Base-by-base conservation (phyloP, 257 asterid genomes). In the Mitragyna speciosa region DNA sequence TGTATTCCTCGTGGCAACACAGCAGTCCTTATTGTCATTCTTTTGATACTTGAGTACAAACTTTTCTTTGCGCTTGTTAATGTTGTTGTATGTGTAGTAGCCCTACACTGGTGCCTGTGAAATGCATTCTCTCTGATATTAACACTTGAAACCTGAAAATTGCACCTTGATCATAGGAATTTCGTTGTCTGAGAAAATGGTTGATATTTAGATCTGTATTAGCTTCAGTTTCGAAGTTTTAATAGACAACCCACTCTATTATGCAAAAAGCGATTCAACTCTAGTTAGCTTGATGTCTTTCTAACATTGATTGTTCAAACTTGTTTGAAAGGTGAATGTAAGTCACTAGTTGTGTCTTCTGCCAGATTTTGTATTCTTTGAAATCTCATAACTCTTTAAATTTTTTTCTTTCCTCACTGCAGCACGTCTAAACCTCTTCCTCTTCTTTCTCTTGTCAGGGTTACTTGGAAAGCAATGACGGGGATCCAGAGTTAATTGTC, bases 401-500 rank as follows among this genome's bases (percentile, higher is more conserved):
- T 82, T 69, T 78, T 58, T 24, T 52, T 63, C 36, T 64, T 75
- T 73, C 65, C 48, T 74, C 51, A 76, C 33, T 59, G 65, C 74
- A 81, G 68, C 30, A 66, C 63, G 39, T 83, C 41, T 70, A 59
- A n/a, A 52, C 41, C 41, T 36, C 56, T 19, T 75, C 41, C 39
- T 61, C 73, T 45, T 75, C 68, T 80, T 80, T 16, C 43, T 72
- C 39, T 79, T 68, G 33, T 67, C 91, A 95, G 99, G 97, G 96
- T 86, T 83, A 87, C 87, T 84, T 95, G 94, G 99, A 95, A 88
- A 95, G 98, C 96, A 95, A 95, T 82, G 92, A 87, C 65, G 98
- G 97, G 22, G 99, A 95, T 86, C 98, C 99, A 2, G 98, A 95
- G 88, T 85, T 95, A 89, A 92, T 95, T 80, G 95, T 95, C 82